Evolutionary conservation across 2,329 filamentous ascomycete genomes (phyloP), one percentile per base, ranked within the genome.

Genomic region (Lasiodiplodia gonubiensis): DNA sequence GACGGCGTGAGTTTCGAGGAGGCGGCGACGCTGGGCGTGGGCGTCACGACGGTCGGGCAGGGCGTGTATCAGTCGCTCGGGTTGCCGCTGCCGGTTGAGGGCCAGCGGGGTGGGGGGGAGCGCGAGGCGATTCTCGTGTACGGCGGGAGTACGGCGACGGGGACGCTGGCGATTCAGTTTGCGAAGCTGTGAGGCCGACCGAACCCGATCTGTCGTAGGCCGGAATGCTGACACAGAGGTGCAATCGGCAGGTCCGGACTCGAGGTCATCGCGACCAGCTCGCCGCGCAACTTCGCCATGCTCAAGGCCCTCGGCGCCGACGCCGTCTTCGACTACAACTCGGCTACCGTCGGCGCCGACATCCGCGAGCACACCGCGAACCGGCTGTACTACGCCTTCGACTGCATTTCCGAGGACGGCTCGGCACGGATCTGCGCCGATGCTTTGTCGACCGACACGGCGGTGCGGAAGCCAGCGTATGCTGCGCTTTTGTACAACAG

Each of bases 21-120:
- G n/a, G 86, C 84, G 0, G 78, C 83, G 1, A 86, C 85, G 0
- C 74, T 88, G 2, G 83, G 84, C 1, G 79, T 85, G 0, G 86
- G 84, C 2, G 76, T 87, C 57, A 77, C 75, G 16, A 87, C 86
- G 2, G 81, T 85, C 7, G 84, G 80, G 0, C 85, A 86, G 69
- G 79, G 76, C 2, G 70, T 84, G 12, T 84, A 82, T 68, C 82
- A 84, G 70, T 70, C 70, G 7, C 75, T 84, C 37, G 76, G 75
- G 4, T 73, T 84, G 3, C 81, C 81, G 1, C 74, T 86, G 3
- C 87, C 88, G 0, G n/a, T n/a, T n/a, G n/a, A n/a, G n/a, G n/a
- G n/a, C n/a, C n/a, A n/a, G n/a, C n/a, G n/a, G n/a, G n/a, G n/a
- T n/a, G n/a, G 55, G 64, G 75, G 76, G n/a, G 75, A 79, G 11